These are phyloP conservation scores for Pseudogymnoascus verrucosus DNA, from an alignment of 2,329 filamentous ascomycete species.

Conservation along the genomic window DNA sequence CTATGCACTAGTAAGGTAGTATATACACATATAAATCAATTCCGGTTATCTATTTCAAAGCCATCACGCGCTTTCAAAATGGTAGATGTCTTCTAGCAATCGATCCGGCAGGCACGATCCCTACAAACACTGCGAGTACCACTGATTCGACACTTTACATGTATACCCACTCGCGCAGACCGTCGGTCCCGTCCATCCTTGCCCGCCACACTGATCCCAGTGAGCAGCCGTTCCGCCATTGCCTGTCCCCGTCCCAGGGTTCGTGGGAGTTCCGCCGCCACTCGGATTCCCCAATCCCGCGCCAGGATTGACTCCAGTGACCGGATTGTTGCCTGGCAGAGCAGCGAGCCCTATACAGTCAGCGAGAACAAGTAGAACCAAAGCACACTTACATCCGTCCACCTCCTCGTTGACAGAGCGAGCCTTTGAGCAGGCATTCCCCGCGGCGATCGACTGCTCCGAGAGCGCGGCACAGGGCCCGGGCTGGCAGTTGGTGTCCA, in stretches of 20 bases:
- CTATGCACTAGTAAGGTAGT: too few relatives aligned
- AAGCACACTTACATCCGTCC: conserved; percentile 37
- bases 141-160: conserved; percentile 16
- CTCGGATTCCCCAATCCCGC: background rate
- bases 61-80: too few relatives aligned
- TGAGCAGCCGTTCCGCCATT: conserved; percentile 16
- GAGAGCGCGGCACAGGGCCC: conserved; percentile 39
- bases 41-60: too few relatives aligned
- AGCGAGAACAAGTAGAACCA: background rate
- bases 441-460: conserved; percentile 36
- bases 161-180: conserved; percentile 8
- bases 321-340: conserved; percentile 11
- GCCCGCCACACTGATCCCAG: background rate
- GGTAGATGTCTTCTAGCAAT: too few relatives aligned
- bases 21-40: too few relatives aligned
- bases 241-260: background rate
- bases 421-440: conserved; percentile 38
- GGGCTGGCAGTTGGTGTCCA: conserved; percentile 40
- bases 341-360: conserved; percentile 10
- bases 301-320: conserved; percentile 9
- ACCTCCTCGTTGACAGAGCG: conserved; percentile 42
- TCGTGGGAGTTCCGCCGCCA: background rate
- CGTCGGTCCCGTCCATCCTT: conserved; percentile 5
- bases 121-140: conserved; percentile 14
- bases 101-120: background rate